Percentiles rank a stretch among this genome's conserved stretches.
These are phyloP conservation scores for Sphaceloma murrayae DNA, from an alignment of 2,329 filamentous ascomycete species.

Conservation along the genomic window DNA sequence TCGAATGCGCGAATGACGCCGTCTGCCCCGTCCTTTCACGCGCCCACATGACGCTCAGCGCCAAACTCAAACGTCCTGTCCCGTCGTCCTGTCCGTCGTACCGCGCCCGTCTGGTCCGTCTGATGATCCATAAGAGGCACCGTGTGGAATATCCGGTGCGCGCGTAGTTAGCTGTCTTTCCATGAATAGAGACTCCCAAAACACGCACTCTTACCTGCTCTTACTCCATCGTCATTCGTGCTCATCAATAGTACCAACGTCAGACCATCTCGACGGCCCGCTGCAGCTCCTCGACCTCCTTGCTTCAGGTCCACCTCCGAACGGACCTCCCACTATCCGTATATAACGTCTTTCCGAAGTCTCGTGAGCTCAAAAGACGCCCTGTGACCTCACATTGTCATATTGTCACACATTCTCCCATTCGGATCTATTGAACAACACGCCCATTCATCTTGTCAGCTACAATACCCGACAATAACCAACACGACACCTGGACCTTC, in stretches of 20 bases:
- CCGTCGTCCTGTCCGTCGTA: too few species aligned
- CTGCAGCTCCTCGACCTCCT: background rate
- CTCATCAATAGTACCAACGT: background rate
- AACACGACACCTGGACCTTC: too few species aligned
- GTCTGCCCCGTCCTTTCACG: constrained; percentile 7
- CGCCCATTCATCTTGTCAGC: too few species aligned
- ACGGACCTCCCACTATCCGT: background rate
- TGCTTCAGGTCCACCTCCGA: background rate
- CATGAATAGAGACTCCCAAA: background rate
- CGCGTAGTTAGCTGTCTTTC: constrained; percentile 10
- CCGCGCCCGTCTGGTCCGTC: constrained; percentile 9
- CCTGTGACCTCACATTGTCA: background rate
- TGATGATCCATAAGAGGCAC: constrained; percentile 2
- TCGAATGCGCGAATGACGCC: constrained; percentile 13
- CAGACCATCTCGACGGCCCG: constrained; percentile 6
- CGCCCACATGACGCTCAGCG: constrained; percentile 15
- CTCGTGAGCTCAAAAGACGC: background rate
- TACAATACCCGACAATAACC: too few species aligned
- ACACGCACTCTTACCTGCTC: background rate
- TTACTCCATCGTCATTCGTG: constrained; percentile 1
- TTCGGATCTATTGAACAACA: too few species aligned
- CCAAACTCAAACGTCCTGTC: constrained; percentile 6
- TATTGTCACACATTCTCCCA: too few species aligned
- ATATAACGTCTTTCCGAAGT: background rate
- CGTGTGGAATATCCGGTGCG: too few species aligned